Evolutionary conservation across 371 early-diverging fungal species (phyloP), one percentile per base, ranked within the genome.

Genomic region (Fennellomyces sp.): DNA sequence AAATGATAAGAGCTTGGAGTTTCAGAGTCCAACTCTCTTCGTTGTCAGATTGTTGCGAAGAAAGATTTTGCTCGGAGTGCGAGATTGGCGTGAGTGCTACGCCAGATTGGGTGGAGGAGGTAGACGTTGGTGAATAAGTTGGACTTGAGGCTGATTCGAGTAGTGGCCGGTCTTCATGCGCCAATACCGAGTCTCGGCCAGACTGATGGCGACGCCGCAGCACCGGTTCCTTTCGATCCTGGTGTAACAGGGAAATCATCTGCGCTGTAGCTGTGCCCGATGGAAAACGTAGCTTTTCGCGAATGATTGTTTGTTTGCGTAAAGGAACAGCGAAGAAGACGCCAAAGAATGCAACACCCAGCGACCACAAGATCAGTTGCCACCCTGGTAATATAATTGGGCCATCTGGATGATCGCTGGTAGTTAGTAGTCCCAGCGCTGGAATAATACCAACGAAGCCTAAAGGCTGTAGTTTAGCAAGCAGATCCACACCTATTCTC

Each of bases 291-390:
- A 94, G 81, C 65, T 91, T 90, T 61, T 93, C 91, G 42, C 85
- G 80, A 38, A 94, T 81, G 38, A 92, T 88, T 0, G 88, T 90
- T 61, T 93, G 92, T 31, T 81, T 84, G 42, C 95, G 75, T 45
- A 95, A 67, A 5, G 94, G 94, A 2, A 95, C 82, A 3, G 93
- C 94, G 70, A 95, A 94, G 63, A 94, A 94, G 6, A 95, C 90
- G 26, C 95, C 95, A 76, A 92, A 95, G 70, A 92, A 91, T 6
- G 93, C 88, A 49, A 92, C 79, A 5, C 86, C 92, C n/a, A 93
- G 60, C 8, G 89, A 86, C 94, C 94, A 94, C 0, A 92, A 60
- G 15, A 89, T 76, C 55, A 92, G 62, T 61, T 89, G 77, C 33
- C 72, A 63, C 10, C 75, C 76, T 12, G 73, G 75, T 1, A 76